Conservation (phyloP, 1,284 basidiomycete species). For the Austroboletus niveus region DNA sequence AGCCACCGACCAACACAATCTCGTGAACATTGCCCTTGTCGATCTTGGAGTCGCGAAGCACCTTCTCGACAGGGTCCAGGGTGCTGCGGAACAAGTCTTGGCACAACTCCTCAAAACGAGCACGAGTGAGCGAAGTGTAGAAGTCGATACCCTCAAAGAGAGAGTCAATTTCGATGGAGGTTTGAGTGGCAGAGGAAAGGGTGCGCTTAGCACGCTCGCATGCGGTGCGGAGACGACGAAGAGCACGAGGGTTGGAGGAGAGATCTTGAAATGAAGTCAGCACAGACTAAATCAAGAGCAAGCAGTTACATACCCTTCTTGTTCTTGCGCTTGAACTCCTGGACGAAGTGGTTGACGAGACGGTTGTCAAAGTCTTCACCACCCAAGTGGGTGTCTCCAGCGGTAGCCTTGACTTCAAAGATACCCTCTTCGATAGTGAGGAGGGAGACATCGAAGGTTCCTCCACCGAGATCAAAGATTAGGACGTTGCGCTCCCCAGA, state of each 20-base stretch:
- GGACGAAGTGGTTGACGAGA: conserved; percentile 96
- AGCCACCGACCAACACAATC: conserved; percentile 97
- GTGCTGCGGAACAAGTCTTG: conserved; percentile 97
- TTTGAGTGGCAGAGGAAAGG: conserved; percentile 95
- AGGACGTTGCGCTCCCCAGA: conserved; percentile 88
- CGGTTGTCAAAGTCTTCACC: conserved; percentile 99
- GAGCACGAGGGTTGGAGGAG: conserved; percentile 90
- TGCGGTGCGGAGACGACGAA: conserved; percentile 95
- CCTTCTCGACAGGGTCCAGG: conserved; percentile 98
- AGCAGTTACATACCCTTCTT: conserved; percentile 72
- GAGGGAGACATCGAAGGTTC: conserved; percentile 99
- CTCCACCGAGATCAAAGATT: conserved; percentile 98
- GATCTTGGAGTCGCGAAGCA: conserved; percentile 97
- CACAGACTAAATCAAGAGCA: background rate
- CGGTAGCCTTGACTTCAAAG: conserved; percentile 99
- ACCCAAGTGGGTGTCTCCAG: conserved; percentile 98
- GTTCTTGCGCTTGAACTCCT: conserved; percentile 99
- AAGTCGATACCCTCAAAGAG: conserved; percentile 98
- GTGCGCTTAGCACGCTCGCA: conserved; percentile 99
- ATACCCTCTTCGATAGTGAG: conserved; percentile 98
- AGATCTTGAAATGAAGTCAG: conserved; percentile 56
- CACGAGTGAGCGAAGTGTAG: conserved; percentile 97
- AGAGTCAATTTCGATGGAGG: conserved; percentile 97
- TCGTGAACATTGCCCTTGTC: conserved; percentile 95
- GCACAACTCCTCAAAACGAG: conserved; percentile 98